These are phyloP conservation scores for Infundibulicybe gibba DNA, from an alignment of 768 basidiomycete genomes.

Conservation along the genomic window DNA sequence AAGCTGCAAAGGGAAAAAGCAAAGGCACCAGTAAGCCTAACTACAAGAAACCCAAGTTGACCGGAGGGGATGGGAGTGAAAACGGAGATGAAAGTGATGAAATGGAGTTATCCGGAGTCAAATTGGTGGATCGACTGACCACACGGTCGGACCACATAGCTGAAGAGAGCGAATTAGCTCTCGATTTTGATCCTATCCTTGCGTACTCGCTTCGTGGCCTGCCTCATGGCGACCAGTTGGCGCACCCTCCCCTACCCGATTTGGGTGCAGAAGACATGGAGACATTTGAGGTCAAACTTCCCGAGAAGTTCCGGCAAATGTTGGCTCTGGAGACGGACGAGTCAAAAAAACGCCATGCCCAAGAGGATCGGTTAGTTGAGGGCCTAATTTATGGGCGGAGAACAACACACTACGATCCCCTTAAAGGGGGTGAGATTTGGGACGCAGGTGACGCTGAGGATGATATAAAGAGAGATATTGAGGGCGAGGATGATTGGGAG, in stretches of 20 bases:
- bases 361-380: conserved; percentile 55
- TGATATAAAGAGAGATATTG: conserved; percentile 23
- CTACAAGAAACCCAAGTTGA: conserved; percentile 51
- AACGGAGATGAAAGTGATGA: conserved; percentile 23
- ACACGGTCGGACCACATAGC: conserved; percentile 12
- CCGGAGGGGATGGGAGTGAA: conserved; percentile 22
- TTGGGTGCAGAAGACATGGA: conserved; percentile 22
- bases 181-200: conserved; percentile 31
- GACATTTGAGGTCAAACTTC: conserved; percentile 53
- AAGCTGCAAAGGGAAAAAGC: conserved; percentile 36
- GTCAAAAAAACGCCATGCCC: conserved; percentile 31
- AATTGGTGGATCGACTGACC: conserved; percentile 26
- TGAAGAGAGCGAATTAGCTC: conserved; percentile 24
- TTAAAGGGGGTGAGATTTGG: conserved; percentile 73
- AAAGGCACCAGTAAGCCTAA: conserved; percentile 4
- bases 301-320: conserved; percentile 62
- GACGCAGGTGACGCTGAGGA: conserved; percentile 46
- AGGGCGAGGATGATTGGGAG: conserved; percentile 71
- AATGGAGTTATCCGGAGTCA: conserved; percentile 25
- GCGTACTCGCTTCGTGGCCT: conserved; percentile 23
- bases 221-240: conserved; percentile 19
- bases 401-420: conserved; percentile 53
- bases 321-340: conserved; percentile 55
- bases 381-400: conserved; percentile 58
- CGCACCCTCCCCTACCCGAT: conserved; percentile 11